Conservation (phyloP, 2,329 filamentous ascomycete genomes). For the Diaporthe eres region DNA sequence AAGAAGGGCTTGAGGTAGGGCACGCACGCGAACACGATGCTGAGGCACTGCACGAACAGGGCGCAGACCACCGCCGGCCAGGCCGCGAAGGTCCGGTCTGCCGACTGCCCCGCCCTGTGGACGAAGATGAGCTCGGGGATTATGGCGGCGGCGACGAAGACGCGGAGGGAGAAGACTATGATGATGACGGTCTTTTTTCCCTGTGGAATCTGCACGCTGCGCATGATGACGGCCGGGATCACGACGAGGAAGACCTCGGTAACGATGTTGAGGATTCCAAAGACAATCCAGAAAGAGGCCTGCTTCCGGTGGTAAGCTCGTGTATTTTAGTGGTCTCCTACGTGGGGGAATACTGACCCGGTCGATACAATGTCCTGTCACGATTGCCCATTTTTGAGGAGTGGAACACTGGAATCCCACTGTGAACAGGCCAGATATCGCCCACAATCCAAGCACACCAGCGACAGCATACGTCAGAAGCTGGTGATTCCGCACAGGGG, state of each 20-base stretch:
- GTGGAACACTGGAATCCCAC: not conserved
- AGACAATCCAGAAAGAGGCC: not conserved
- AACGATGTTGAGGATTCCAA: not conserved
- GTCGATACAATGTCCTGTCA: not conserved
- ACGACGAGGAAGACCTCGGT: conserved; percentile 12
- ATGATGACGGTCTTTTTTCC: not conserved
- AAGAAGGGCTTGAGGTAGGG: conserved; percentile 23
- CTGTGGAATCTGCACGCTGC: not conserved
- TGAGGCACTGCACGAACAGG: not conserved
- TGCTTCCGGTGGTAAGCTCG: not conserved
- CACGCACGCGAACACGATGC: conserved; percentile 14
- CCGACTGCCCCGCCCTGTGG: not conserved
- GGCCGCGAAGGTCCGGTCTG: not conserved
- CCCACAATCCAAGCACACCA: not conserved
- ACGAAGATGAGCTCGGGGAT: not conserved
- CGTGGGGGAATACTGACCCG: not conserved
- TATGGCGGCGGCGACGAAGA: conserved; percentile 8
- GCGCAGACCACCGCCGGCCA: not conserved
- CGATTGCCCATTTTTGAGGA: not conserved
- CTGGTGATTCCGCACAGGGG: not conserved
- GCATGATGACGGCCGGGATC: not conserved
- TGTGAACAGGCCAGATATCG: not conserved
- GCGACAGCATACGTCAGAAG: not conserved
- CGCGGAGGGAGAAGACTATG: not conserved
- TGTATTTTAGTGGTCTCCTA: not conserved